Evolutionary conservation across 2,329 filamentous ascomycete genomes (phyloP).

Genomic region (Beauveria scarabaeidicola): DNA sequence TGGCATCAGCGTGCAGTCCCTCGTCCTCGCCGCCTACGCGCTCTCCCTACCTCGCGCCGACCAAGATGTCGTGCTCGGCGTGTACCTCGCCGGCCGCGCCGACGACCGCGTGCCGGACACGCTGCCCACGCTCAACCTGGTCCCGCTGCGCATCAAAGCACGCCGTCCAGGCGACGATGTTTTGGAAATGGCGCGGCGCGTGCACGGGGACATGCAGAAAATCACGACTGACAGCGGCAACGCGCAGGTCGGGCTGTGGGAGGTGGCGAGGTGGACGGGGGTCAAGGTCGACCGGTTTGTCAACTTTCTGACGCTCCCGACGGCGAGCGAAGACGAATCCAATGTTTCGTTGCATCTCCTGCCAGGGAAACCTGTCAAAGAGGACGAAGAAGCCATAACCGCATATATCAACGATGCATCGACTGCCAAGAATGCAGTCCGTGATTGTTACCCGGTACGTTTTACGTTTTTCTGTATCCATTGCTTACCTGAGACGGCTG

Average conservation of each 20-base stretch:
- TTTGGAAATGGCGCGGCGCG: slow-evolving; percentile 42
- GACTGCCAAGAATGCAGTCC: slow-evolving; percentile 18
- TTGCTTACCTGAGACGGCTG: no score
- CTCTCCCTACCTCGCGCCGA: slow-evolving; percentile 26
- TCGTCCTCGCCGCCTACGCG: slow-evolving; percentile 29
- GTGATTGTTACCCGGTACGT: slow-evolving; percentile 21
- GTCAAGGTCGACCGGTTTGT: slow-evolving; percentile 63
- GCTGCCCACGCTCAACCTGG: slow-evolving; percentile 69
- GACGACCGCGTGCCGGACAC: slow-evolving; percentile 37
- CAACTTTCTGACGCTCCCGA: slow-evolving; percentile 63
- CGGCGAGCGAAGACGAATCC: neutral
- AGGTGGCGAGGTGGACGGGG: slow-evolving; percentile 69
- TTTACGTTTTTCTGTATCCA: neutral
- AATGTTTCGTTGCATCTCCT: neutral
- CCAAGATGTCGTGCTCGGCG: slow-evolving; percentile 52
- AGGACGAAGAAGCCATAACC: neutral
- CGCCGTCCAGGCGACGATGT: slow-evolving; percentile 25
- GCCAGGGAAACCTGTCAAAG: no score
- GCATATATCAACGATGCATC: neutral
- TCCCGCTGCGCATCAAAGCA: slow-evolving; percentile 56
- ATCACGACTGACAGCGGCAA: slow-evolving; percentile 41
- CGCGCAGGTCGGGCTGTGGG: slow-evolving; percentile 56
- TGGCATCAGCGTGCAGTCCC: slow-evolving; percentile 57
- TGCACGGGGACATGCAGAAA: slow-evolving; percentile 59
- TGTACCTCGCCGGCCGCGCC: slow-evolving; percentile 75